phyloP scores from a whole-genome alignment of 2,329 filamentous ascomycete species.

The Pseudogymnoascus sp. region DNA sequence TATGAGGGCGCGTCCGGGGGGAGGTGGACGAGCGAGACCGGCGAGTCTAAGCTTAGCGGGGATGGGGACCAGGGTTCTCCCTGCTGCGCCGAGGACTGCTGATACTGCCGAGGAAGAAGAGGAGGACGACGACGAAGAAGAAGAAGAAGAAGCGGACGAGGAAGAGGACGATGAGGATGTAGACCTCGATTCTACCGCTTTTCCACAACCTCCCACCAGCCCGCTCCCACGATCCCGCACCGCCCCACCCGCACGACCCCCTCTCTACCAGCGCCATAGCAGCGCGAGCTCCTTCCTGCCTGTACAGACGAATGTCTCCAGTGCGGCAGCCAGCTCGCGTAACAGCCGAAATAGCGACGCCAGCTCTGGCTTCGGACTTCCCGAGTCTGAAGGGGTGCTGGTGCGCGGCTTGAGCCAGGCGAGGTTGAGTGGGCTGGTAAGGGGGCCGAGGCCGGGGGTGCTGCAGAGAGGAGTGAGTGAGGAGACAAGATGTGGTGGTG shows the following conservation, averaged over 20 bases:
- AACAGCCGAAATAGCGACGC: background rate
- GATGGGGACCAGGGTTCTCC: background rate
- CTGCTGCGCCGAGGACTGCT: constrained; percentile 3
- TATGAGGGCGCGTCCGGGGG: background rate
- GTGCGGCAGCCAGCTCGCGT: background rate
- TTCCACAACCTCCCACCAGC: background rate
- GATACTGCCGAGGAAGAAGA: constrained; percentile 15
- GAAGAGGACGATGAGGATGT: constrained; percentile 39
- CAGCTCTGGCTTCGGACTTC: background rate
- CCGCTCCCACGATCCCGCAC: background rate
- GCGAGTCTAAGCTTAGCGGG: background rate
- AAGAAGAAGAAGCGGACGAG: constrained; percentile 32
- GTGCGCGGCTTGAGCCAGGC: background rate
- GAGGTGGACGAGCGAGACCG: background rate
- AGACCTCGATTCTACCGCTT: background rate
- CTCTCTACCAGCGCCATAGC: background rate
- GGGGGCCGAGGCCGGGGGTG: background rate
- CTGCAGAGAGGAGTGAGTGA: background rate
- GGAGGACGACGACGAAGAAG: constrained; percentile 40
- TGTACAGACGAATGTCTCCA: background rate
- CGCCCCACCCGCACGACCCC: background rate
- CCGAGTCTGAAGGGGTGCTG: background rate
- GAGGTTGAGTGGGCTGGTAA: background rate
- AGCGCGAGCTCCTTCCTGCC: background rate
- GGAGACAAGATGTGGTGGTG: background rate